A percentile compares a stretch with the other conserved stretches of the same genome.
Evolutionary conservation across 139 green algal genomes (phyloP).

Genomic region (Micractinium sp.): DNA sequence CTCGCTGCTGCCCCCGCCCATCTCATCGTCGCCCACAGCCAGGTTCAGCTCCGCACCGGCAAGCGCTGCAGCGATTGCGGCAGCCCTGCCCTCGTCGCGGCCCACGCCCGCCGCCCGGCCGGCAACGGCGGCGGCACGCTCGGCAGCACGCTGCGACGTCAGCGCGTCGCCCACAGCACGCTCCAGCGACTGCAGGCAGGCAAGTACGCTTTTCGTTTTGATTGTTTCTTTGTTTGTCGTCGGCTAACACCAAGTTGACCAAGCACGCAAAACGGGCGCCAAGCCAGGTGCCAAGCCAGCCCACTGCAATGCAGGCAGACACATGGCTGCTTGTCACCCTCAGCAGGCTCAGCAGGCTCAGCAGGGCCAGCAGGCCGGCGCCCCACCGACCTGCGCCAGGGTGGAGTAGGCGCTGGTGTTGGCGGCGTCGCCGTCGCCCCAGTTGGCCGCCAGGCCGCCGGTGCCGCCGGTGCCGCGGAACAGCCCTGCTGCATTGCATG

Average conservation of each 20-base stretch:
- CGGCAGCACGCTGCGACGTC: background rate
- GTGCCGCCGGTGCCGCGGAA: background rate
- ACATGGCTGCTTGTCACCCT: too few species aligned
- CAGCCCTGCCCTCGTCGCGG: background rate
- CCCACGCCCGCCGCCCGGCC: background rate
- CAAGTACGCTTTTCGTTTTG: too few species aligned
- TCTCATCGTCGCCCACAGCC: background rate
- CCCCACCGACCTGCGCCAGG: conserved; percentile 12
- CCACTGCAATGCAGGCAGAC: too few species aligned
- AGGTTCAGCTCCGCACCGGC: background rate
- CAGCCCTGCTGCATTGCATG: background rate
- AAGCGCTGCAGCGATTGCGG: conserved; percentile 21
- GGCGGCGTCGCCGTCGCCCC: conserved; percentile 35
- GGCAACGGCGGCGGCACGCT: background rate
- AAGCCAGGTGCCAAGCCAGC: too few species aligned
- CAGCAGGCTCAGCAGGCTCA: too few species aligned
- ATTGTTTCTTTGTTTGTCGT: too few species aligned
- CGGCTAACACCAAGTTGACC: too few species aligned
- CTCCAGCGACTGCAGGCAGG: conserved; percentile 26
- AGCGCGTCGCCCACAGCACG: background rate
- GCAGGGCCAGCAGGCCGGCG: background rate
- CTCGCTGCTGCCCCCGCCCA: background rate
- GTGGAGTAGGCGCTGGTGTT: background rate
- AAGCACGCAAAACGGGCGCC: too few species aligned
- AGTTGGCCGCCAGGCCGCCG: conserved; percentile 4